Conservation (phyloP, 2,329 filamentous ascomycete species). For the Chalaropsis thielavioides region DNA sequence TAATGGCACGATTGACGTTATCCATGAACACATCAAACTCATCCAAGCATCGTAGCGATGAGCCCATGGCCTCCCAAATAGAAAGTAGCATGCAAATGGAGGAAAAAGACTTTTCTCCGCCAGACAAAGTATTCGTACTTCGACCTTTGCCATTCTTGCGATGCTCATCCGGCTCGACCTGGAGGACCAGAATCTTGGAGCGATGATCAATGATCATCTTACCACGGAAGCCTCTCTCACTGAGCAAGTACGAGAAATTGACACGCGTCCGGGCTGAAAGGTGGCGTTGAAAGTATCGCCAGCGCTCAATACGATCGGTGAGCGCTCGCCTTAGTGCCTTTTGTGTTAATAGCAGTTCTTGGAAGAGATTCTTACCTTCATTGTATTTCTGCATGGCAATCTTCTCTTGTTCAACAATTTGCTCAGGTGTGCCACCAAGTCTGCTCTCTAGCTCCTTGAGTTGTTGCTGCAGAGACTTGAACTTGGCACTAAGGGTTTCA, state of each 20-base stretch:
- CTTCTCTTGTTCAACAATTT: constrained; percentile 41
- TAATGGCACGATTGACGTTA: constrained; percentile 82
- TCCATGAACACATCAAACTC: constrained; percentile 99
- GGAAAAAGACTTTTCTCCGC: constrained; percentile 94
- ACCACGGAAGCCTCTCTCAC: constrained; percentile 78
- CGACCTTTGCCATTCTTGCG: constrained; percentile 55
- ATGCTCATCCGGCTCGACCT: constrained; percentile 58
- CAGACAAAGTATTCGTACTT: constrained; percentile 81
- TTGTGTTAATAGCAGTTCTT: constrained; percentile 31
- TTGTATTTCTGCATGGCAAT: constrained; percentile 30
- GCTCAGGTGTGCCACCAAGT: constrained; percentile 48
- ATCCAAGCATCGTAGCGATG: constrained; percentile 83
- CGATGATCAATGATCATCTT: constrained; percentile 65
- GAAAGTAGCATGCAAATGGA: constrained; percentile 86
- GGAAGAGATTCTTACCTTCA: constrained; percentile 27
- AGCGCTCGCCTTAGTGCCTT: constrained; percentile 44
- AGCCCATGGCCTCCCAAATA: constrained; percentile 97
- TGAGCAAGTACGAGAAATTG: constrained; percentile 77
- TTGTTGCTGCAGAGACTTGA: constrained; percentile 41
- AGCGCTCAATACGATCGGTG: constrained; percentile 54
- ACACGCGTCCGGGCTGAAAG: constrained; percentile 78
- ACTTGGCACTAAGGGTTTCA: constrained; percentile 39
- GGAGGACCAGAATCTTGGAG: constrained; percentile 58
- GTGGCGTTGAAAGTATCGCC: constrained; percentile 64
- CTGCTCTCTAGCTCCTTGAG: constrained; percentile 41